These are phyloP conservation scores for Zostera marina DNA, from an alignment of 116 monocot genomes.

Conservation along the genomic window DNA sequence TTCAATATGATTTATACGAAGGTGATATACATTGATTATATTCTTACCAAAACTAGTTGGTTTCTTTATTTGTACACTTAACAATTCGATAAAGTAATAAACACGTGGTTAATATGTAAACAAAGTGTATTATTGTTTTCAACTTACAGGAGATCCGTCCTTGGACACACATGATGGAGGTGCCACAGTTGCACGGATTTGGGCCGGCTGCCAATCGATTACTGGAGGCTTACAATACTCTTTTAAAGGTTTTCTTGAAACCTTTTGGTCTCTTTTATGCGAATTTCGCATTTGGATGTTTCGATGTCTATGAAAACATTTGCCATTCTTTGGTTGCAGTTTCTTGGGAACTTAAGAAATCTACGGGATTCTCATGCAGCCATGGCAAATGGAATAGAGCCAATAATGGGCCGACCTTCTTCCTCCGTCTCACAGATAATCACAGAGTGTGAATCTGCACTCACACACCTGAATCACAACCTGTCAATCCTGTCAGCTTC, in stretches of 20 bases:
- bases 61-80: background rate
- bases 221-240: conserved; percentile 84
- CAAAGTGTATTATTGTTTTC: background rate
- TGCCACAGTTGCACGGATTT: conserved; percentile 90
- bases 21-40: conserved; percentile 27
- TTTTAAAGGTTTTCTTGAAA: conserved; percentile 40
- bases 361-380: conserved; percentile 69
- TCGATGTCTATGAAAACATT: background rate
- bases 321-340: conserved; percentile 19
- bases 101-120: background rate
- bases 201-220: conserved; percentile 96
- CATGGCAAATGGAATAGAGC: conserved; percentile 49
- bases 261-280: too few species aligned
- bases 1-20: conserved; percentile 89
- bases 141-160: conserved; percentile 76
- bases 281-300: background rate
- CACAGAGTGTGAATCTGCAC: conserved; percentile 73
- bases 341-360: conserved; percentile 72
- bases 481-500: conserved; percentile 79
- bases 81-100: background rate
- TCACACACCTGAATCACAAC: conserved; percentile 69
- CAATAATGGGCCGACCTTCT: conserved; percentile 32
- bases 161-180: conserved; percentile 99
- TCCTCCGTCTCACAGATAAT: conserved; percentile 65
- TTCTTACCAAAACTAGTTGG: background rate